A percentile compares a stretch with the other conserved stretches of the same genome.
These are phyloP conservation scores for Monilinia laxa DNA, from an alignment of 2,329 filamentous ascomycete genomes.

Conservation along the genomic window DNA sequence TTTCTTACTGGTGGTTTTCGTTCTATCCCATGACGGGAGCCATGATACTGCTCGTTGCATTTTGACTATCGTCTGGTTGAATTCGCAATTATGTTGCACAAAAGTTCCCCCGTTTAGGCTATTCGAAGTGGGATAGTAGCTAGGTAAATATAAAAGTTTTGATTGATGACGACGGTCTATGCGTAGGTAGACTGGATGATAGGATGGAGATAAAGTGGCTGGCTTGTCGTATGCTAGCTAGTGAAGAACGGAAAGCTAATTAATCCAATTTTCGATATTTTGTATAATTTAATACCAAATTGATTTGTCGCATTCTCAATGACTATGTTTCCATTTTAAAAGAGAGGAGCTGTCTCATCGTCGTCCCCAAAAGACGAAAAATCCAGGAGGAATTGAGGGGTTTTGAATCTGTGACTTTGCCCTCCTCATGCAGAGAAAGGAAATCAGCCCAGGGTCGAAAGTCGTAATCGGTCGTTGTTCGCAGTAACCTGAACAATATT, in stretches of 20 bases:
- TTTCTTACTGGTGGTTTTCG: constrained; percentile 57
- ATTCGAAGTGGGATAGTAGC: constrained; percentile 15
- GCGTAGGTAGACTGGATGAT: not conserved
- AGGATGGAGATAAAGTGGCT: not conserved
- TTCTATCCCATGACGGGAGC: constrained; percentile 51
- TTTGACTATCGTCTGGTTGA: constrained; percentile 31
- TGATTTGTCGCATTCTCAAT: constrained; percentile 18
- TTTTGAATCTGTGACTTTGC: constrained; percentile 17
- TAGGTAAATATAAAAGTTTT: not conserved
- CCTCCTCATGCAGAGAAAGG: not conserved
- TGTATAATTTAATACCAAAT: not conserved
- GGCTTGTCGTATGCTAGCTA: not conserved
- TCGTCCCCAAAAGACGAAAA: constrained; percentile 3
- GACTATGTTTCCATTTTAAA: not conserved
- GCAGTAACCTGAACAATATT: not conserved
- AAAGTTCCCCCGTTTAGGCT: constrained; percentile 17
- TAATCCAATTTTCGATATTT: not conserved
- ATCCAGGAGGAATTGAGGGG: constrained; percentile 5
- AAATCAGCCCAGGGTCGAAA: not conserved
- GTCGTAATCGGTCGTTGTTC: constrained; percentile 6
- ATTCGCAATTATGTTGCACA: constrained; percentile 29
- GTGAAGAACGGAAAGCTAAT: not conserved
- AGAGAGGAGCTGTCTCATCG: constrained; percentile 3
- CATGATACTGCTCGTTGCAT: constrained; percentile 41
- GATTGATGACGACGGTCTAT: constrained; percentile 19